A percentile compares a stretch with the other conserved stretches of the same genome.
Evolutionary conservation across 2,329 filamentous ascomycete genomes (phyloP).

Genomic region (Xenosphaeropsis pyriputrescens): DNA sequence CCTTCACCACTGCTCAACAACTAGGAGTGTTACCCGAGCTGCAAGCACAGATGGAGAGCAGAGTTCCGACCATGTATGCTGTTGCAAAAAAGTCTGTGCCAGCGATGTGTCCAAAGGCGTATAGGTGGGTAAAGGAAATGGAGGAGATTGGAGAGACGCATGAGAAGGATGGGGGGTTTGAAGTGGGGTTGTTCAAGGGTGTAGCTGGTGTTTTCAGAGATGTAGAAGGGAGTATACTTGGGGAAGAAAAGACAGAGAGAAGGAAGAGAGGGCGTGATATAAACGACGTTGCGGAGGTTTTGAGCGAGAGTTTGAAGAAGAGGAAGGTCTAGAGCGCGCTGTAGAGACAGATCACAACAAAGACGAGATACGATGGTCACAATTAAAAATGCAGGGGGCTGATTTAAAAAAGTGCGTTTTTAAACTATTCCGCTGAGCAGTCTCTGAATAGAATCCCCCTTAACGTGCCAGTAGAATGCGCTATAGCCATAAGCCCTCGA

Average conservation of each 20-base stretch:
- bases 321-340: conserved; percentile 13
- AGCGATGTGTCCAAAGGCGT: conserved; percentile 58
- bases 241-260: conserved; percentile 39
- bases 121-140: conserved; percentile 68
- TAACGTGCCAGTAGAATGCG: too few species aligned
- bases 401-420: too few species aligned
- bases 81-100: conserved; percentile 35
- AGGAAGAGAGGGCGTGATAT: conserved; percentile 38
- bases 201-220: conserved; percentile 45
- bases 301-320: conserved; percentile 33
- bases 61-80: conserved; percentile 29
- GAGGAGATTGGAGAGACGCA: conserved; percentile 58
- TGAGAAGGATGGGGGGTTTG: conserved; percentile 47
- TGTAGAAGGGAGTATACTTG: conserved; percentile 45
- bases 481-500: too few species aligned
- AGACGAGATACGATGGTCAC: too few species aligned
- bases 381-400: too few species aligned
- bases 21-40: conserved; percentile 49
- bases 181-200: conserved; percentile 33
- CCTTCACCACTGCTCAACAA: conserved; percentile 51
- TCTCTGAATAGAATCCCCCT: too few species aligned
- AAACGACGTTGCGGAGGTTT: conserved; percentile 37
- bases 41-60: conserved; percentile 33
- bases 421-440: too few species aligned
- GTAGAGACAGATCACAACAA: too few species aligned